phyloP scores from a whole-genome alignment of 257 asterid genomes.

The Haberlea rhodopensis region DNA sequence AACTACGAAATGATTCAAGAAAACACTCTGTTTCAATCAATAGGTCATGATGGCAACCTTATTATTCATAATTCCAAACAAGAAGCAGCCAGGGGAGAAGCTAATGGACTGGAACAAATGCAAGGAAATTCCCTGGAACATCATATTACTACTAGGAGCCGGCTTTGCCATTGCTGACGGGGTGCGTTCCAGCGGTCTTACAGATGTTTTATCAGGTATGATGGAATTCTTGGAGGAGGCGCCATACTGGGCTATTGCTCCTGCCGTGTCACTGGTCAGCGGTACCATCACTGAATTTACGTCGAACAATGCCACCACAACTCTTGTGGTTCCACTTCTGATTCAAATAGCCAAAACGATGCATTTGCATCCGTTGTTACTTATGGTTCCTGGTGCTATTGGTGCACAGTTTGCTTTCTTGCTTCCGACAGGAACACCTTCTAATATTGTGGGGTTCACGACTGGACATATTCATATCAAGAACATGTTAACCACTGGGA shows the following conservation, averaged over 20 bases:
- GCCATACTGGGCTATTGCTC: slow-evolving; percentile 78
- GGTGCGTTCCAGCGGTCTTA: slow-evolving; percentile 75
- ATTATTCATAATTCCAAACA: slow-evolving; percentile 80
- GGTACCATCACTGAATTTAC: slow-evolving; percentile 74
- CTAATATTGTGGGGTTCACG: slow-evolving; percentile 77
- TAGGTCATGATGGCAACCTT: slow-evolving; percentile 93
- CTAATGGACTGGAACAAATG: slow-evolving; percentile 98
- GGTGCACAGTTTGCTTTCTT: slow-evolving; percentile 70
- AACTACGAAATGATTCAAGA: background rate
- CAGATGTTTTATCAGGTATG: slow-evolving; percentile 55
- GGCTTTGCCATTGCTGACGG: slow-evolving; percentile 95
- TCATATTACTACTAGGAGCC: slow-evolving; percentile 73
- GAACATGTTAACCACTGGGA: slow-evolving; percentile 65
- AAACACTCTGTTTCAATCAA: background rate
- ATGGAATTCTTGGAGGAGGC: slow-evolving; percentile 54
- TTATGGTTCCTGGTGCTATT: slow-evolving; percentile 70
- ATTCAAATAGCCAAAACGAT: slow-evolving; percentile 63
- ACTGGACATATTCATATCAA: slow-evolving; percentile 69
- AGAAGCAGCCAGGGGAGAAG: slow-evolving; percentile 69
- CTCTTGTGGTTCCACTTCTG: slow-evolving; percentile 63
- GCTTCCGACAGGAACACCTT: slow-evolving; percentile 87
- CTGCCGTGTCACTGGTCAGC: slow-evolving; percentile 61
- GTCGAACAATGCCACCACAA: slow-evolving; percentile 76
- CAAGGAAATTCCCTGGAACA: slow-evolving; percentile 88
- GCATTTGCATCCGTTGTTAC: slow-evolving; percentile 64